These are phyloP conservation scores for Nyssa sinensis DNA, from an alignment of 148 eudicot genomes.

Conservation along the genomic window DNA sequence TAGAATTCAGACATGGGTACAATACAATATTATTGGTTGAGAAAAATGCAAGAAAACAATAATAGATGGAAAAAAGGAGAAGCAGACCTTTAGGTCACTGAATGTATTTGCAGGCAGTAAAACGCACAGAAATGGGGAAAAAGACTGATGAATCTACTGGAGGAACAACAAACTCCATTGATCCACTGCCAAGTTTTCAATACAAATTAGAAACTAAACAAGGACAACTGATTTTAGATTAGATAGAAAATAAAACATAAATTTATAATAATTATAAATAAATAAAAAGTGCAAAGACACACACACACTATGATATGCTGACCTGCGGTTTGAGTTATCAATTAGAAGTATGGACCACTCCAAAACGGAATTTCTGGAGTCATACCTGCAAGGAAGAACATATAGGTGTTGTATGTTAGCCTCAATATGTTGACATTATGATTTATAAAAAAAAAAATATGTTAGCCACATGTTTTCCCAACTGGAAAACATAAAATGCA, in stretches of 20 bases:
- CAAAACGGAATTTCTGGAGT: constrained; percentile 79
- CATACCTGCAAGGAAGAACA: constrained; percentile 54
- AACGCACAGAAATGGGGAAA: constrained; percentile 88
- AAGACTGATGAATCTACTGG: constrained; percentile 80
- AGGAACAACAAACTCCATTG: constrained; percentile 93
- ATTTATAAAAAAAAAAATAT: no score
- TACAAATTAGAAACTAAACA: constrained; percentile 3
- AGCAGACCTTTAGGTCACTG: constrained; percentile 78
- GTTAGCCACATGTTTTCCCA: neutral
- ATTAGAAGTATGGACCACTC: constrained; percentile 94
- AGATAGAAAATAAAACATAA: neutral
- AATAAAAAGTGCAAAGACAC: no score
- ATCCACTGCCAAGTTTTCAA: constrained; percentile 59
- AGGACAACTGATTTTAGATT: neutral
- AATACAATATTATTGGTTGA: neutral
- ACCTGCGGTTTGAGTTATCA: constrained; percentile 93
- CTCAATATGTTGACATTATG: no score
- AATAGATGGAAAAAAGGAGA: neutral
- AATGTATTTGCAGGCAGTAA: constrained; percentile 78
- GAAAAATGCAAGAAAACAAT: neutral
- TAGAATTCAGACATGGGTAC: neutral
- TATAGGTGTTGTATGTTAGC: neutral
- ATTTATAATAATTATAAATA: no score
- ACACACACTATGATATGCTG: no score
- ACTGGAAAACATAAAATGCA: neutral